Base-by-base conservation (phyloP, 768 basidiomycete genomes). In the Boletus barrowsii region DNA sequence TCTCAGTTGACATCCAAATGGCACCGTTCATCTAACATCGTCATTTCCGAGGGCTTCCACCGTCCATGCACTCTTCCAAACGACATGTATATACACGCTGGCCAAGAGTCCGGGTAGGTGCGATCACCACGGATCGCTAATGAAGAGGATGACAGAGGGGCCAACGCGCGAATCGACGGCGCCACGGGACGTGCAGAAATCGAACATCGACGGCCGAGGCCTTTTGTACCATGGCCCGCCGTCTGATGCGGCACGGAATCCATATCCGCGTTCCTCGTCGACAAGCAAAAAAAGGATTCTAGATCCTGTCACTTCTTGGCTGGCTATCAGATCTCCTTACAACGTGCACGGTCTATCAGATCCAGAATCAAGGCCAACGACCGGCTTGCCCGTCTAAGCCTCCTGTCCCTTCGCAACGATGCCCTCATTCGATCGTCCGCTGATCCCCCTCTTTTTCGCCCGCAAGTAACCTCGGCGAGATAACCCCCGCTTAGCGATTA, bases 211-310 rank as follows among this genome's bases (percentile, higher is more conserved):
- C 20, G 29, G 17, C 52, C 44, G 39, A 47, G 8, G 40, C 26
- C n/a, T 51, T 51, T 41, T 47, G 36, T 35, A 18, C 37, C 37
- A 17, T 14, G 10, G 3, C 17, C 13, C 36, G 15, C 36, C 15
- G 17, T 3, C 3, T 24, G 24, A 24, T 24, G 22, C 22, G 26
- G 26, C 26, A 9, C 26, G 26, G 26, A 40, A 43, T 29, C 49
- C 30, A 56, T 49, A 6, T 63, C 62, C 62, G 59, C 30, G 48
- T 56, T 61, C 49, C 49, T 61, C 62, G 62, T 36, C 18, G 36
- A 39, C 36, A 35, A 30, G 26, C 1, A 40, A 8, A 36, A 33
- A 45, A 32, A 15, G 37, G 37, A 29, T 7, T 22, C 9, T n/a
- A 51, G 33, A 45, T 22, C n/a, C 32, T 18, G 8, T 32, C 18